phyloP scores from a whole-genome alignment of 2,329 filamentous ascomycete genomes.

The Berkeleyomyces rouxiae region DNA sequence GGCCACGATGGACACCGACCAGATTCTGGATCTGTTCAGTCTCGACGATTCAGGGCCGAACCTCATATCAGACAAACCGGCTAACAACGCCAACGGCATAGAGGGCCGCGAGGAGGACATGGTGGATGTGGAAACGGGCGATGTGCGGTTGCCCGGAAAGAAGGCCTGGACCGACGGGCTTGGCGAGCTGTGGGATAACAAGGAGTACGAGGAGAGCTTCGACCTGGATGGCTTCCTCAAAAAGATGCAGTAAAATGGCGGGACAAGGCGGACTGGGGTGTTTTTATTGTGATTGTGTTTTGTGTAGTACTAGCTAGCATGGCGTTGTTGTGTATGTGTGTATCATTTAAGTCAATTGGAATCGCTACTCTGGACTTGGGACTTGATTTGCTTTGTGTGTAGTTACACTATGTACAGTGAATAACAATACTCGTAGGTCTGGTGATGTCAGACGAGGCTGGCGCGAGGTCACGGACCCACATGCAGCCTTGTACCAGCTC shows the following conservation, averaged over 20 bases:
- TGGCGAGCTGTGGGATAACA: constrained; percentile 92
- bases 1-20: constrained; percentile 92
- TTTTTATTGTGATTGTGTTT: background rate
- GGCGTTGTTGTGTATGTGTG: constrained; percentile 9
- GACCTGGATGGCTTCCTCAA: constrained; percentile 90
- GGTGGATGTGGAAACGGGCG: constrained; percentile 82
- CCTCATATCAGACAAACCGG: constrained; percentile 37
- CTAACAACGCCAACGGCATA: constrained; percentile 24
- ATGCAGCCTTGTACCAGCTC: background rate
- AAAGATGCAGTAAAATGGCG: constrained; percentile 51
- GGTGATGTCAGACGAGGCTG: constrained; percentile 5
- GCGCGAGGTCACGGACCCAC: too few relatives aligned
- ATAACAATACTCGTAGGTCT: background rate
- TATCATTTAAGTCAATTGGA: background rate
- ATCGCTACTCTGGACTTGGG: background rate
- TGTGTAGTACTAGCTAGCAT: constrained; percentile 2
- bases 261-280: background rate
- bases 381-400: background rate
- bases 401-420: too few relatives aligned
- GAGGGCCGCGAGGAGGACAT: constrained; percentile 64
- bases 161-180: constrained; percentile 91
- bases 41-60: constrained; percentile 61
- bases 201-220: constrained; percentile 96
- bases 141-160: constrained; percentile 91
- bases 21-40: constrained; percentile 93